Conservation (phyloP, 2,329 filamentous ascomycete species). For the Fusarium goolgardi region DNA sequence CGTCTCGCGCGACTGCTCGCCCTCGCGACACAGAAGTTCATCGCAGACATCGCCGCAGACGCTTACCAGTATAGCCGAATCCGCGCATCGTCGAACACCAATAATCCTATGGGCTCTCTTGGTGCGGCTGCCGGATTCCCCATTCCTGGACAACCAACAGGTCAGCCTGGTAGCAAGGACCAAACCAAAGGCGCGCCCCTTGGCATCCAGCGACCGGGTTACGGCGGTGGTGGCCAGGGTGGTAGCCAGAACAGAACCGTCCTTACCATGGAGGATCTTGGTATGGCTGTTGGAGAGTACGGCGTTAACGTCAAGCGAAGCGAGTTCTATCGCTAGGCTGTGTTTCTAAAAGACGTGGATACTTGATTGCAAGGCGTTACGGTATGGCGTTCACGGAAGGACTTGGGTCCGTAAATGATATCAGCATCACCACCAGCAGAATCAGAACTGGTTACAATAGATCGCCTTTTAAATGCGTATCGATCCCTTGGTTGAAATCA, state of each 20-base stretch:
- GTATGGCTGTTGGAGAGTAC: slow-evolving; percentile 98
- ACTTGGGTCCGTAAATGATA: slow-evolving; percentile 27
- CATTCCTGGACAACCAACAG: slow-evolving; percentile 70
- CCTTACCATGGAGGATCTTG: slow-evolving; percentile 97
- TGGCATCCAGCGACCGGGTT: slow-evolving; percentile 81
- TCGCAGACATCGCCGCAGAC: slow-evolving; percentile 96
- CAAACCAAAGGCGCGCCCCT: slow-evolving; percentile 70
- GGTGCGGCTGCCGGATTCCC: slow-evolving; percentile 79
- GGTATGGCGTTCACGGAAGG: slow-evolving; percentile 41
- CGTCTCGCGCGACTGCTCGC: slow-evolving; percentile 93
- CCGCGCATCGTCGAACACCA: slow-evolving; percentile 86
- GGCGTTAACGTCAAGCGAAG: slow-evolving; percentile 97
- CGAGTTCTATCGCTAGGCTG: slow-evolving; percentile 85
- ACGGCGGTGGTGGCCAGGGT: slow-evolving; percentile 88
- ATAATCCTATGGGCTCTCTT: slow-evolving; percentile 90
- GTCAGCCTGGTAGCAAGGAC: slow-evolving; percentile 66
- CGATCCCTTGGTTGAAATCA: slow-evolving; percentile 25
- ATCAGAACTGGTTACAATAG: slow-evolving; percentile 33
- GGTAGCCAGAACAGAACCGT: slow-evolving; percentile 92
- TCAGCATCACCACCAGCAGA: slow-evolving; percentile 32
- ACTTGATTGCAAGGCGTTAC: slow-evolving; percentile 41
- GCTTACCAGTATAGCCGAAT: slow-evolving; percentile 98
- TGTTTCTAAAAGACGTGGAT: slow-evolving; percentile 21
- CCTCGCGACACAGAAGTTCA: slow-evolving; percentile 98
- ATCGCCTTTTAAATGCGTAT: slow-evolving; percentile 29